Evolutionary conservation across 495 filamentous ascomycete species (phyloP), one percentile per base, ranked within the genome.

Genomic region (Penicillium mononematosum): DNA sequence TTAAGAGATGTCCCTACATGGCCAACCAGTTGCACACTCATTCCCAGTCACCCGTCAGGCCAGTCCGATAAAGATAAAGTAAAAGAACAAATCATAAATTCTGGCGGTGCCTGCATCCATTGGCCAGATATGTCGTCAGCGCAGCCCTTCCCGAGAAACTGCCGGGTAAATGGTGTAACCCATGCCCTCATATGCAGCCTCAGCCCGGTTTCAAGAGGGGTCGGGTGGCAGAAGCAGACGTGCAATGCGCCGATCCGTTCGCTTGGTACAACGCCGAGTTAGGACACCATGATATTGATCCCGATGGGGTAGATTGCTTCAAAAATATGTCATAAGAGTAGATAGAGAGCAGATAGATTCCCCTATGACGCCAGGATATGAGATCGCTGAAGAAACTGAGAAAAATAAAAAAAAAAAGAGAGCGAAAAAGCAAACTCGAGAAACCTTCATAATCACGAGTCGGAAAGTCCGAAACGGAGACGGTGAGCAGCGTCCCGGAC

Each of bases 341-440:
- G 50, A 60, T 54, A 38, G 10, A 32, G 17, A 51, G 44, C 45
- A 56, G 50, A 60, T 54, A 38, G 10, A 49, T 17, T 55, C 22
- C 55, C 49, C 36, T 52, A 45, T 54, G 58, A 56, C 65, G 63
- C 65, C 65, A 48, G 63, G 52, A 53, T 66, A 68, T 68, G 57
- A 62, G 45, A 59, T 66, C 63, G 65, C 65, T 68, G 58, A 68
- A 58, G 50, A 53, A 62, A 48, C 45, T 42, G 52, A 45, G 38
- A 61, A 19, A 53, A 31, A 41, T 11, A 25, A 25, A 25, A 25
- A 5, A 6, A 25, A 6, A 25, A 2, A 25, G 24, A 24, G 45
- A 20, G 41, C 12, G 22, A 24, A 47, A 27, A 39, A 60, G 29
- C 45, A 24, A 32, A 36, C 11, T 34, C 5, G 1, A n/a, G 36